Evolutionary conservation across 2,329 filamentous ascomycete genomes (phyloP), one percentile per base, ranked within the genome.

Genomic region (Torrubiellomyces zombiae): DNA sequence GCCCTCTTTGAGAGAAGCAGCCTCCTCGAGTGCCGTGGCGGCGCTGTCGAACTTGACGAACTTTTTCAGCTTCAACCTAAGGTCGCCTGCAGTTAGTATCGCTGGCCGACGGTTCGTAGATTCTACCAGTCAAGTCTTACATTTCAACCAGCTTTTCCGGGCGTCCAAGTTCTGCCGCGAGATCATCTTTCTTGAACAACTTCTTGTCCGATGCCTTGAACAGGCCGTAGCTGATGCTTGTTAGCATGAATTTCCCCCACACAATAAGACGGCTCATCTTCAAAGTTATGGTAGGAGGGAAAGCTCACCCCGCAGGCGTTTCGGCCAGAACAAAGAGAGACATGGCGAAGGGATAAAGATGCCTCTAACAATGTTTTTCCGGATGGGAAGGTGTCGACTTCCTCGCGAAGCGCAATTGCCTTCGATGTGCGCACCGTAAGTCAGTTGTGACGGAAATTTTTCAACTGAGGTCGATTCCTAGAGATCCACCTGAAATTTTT

Each of bases 121-220:
- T 5, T 5, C 9, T 7, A n/a, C 25, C 20, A 28, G 27, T 23
- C 16, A 10, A 15, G 11, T 15, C 78, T 63, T 63, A 86, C 77
- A 92, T 70, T 43, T 79, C 77, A 42, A 82, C 80, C 36, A 92
- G 70, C 43, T 79, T 79, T 53, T 94, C 83, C 18, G 82, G 74
- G 31, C 76, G 77, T 37, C 73, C 67, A 33, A 83, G 65, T 50
- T 89, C 74, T 35, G 71, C 64, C 27, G 69, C 66, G 35, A 92
- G 56, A 46, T 85, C 74, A 56, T 86, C 77, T 45, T 78, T 75
- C 56, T 92, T 89, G 38, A 98, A 65, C 31, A 95, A 69, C 65
- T 95, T 95, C 72, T 94, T 95, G 68, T 95, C 86, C 54, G 85
- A 82, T 43, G 86, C 79, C 67, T 98, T 95, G 63, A 98, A 83